Conservation (phyloP, 768 basidiomycete species). For the Amanita subjunquillea region DNA sequence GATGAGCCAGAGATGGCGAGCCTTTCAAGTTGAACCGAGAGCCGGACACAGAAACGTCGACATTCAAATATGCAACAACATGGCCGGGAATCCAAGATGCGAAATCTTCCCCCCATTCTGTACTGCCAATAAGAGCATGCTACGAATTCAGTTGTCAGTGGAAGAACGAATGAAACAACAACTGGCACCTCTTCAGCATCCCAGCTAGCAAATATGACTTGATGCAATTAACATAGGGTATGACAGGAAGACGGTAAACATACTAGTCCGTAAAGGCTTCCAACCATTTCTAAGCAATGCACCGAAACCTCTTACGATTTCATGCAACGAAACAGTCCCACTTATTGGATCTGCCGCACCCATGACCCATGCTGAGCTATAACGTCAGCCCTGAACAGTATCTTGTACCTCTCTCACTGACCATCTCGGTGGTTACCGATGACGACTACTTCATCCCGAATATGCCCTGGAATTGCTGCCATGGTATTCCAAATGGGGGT, state of each 20-base stretch:
- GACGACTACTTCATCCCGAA: slow-evolving; percentile 78
- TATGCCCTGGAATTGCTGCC: slow-evolving; percentile 73
- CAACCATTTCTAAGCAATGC: slow-evolving; percentile 60
- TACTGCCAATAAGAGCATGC: slow-evolving; percentile 72
- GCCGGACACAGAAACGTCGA: slow-evolving; percentile 59
- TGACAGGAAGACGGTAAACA: not conserved
- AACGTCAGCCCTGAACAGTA: not conserved
- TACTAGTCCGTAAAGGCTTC: slow-evolving; percentile 65
- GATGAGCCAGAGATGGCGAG: slow-evolving; percentile 76
- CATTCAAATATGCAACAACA: slow-evolving; percentile 81
- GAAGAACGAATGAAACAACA: not conserved
- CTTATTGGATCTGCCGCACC: slow-evolving; percentile 75
- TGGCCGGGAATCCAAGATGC: slow-evolving; percentile 67
- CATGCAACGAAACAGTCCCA: slow-evolving; percentile 70
- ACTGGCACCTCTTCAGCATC: slow-evolving; percentile 60
- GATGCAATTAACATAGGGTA: not conserved
- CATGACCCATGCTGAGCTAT: slow-evolving; percentile 54
- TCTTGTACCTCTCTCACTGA: slow-evolving; percentile 17
- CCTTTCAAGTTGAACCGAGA: slow-evolving; percentile 46
- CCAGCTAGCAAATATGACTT: slow-evolving; percentile 64
- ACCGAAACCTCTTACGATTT: slow-evolving; percentile 71
- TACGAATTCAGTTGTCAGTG: slow-evolving; percentile 8
- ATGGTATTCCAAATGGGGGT: slow-evolving; percentile 90
- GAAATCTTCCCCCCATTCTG: slow-evolving; percentile 94
- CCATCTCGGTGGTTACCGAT: slow-evolving; percentile 89